Conservation (phyloP, 2,329 filamentous ascomycete genomes). For the Aspergillus pseudotamarii region DNA sequence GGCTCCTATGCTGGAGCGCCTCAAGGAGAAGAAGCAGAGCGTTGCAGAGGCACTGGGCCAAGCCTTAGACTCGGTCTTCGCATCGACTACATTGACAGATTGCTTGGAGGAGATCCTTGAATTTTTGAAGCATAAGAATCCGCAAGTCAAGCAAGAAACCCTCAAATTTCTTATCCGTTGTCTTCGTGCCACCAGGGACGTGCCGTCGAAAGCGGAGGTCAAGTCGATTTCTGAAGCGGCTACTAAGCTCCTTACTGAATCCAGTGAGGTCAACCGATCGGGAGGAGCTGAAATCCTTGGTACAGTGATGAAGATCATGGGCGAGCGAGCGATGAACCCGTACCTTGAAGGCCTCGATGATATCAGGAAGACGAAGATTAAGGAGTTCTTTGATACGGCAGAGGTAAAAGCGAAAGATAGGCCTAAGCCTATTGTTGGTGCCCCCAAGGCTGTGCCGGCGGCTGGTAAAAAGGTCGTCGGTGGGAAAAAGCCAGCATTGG, state of each 20-base stretch:
- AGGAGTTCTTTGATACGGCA: constrained; percentile 82
- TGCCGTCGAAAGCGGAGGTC: constrained; percentile 82
- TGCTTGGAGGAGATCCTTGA: constrained; percentile 89
- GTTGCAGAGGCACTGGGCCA: constrained; percentile 86
- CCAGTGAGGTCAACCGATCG: constrained; percentile 79
- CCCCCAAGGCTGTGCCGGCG: constrained; percentile 60
- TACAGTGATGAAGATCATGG: constrained; percentile 97
- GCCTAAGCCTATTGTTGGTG: constrained; percentile 72
- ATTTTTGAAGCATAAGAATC: constrained; percentile 90
- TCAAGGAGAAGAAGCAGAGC: constrained; percentile 94
- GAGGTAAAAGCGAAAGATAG: constrained; percentile 90
- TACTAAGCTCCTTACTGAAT: constrained; percentile 89
- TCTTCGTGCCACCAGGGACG: constrained; percentile 77
- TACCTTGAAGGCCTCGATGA: constrained; percentile 92
- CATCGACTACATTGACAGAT: constrained; percentile 72
- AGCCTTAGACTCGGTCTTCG: constrained; percentile 74
- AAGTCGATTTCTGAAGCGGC: constrained; percentile 81
- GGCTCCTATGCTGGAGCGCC: constrained; percentile 86
- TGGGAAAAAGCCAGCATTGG: constrained; percentile 55
- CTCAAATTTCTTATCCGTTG: constrained; percentile 91
- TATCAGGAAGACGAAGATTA: constrained; percentile 92
- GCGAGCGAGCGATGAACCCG: constrained; percentile 91
- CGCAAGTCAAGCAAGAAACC: constrained; percentile 93
- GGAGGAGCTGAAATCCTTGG: constrained; percentile 91
- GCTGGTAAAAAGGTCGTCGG: constrained; percentile 59